Percentiles rank a stretch among this genome's conserved stretches.
These are phyloP conservation scores for Termitomyces sp. DNA, from an alignment of 768 basidiomycete genomes.

Conservation along the genomic window DNA sequence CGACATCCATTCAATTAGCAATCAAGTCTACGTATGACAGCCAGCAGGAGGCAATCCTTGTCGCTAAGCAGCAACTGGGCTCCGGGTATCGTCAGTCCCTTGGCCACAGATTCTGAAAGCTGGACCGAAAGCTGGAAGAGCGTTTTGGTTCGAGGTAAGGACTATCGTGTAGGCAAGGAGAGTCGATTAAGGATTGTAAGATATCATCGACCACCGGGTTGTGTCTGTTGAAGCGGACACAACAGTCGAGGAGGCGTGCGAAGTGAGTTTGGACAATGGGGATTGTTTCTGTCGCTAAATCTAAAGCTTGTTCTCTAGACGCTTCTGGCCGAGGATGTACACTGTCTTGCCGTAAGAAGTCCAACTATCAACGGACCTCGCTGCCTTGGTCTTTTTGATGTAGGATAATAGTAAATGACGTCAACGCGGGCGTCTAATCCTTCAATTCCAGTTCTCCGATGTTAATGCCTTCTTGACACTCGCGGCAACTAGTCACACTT, in stretches of 20 bases:
- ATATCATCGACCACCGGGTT: slow-evolving; percentile 65
- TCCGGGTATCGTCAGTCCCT: slow-evolving; percentile 16
- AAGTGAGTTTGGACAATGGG: slow-evolving; percentile 37
- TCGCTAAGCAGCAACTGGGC: slow-evolving; percentile 30
- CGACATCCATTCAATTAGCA: neutral
- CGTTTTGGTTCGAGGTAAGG: slow-evolving; percentile 53
- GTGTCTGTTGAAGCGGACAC: slow-evolving; percentile 64
- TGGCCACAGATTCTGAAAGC: slow-evolving; percentile 27
- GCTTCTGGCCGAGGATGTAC: slow-evolving; percentile 54
- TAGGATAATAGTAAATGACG: slow-evolving; percentile 26
- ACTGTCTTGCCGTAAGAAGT: slow-evolving; percentile 58
- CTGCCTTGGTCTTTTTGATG: slow-evolving; percentile 68
- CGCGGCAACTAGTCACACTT: slow-evolving; percentile 73
- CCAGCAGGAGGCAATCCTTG: slow-evolving; percentile 31
- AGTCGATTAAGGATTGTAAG: slow-evolving; percentile 25
- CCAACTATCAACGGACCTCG: slow-evolving; percentile 18
- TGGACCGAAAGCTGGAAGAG: slow-evolving; percentile 58
- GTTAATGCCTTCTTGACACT: slow-evolving; percentile 85
- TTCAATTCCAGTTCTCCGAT: slow-evolving; percentile 58
- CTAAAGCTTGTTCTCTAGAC: slow-evolving; percentile 29
- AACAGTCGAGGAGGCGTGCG: slow-evolving; percentile 79
- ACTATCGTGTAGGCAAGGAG: neutral
- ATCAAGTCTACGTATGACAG: slow-evolving; percentile 21
- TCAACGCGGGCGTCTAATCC: neutral
- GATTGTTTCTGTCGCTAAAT: neutral